phyloP scores from a whole-genome alignment of 2,329 filamentous ascomycete genomes.

The Chaetomium sp. region DNA sequence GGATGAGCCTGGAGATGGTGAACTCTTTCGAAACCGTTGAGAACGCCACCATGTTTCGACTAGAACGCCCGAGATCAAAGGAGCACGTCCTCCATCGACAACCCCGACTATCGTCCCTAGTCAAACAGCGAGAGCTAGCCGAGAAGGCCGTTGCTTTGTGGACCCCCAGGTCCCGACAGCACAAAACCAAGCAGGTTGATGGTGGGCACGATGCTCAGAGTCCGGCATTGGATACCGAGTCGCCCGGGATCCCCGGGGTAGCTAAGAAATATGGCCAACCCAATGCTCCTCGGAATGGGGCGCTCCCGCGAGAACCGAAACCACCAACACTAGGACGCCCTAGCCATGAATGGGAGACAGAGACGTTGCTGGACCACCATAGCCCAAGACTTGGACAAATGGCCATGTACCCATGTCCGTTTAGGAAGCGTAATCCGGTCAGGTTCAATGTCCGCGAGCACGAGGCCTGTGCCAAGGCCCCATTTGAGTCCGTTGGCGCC shows the following conservation, averaged over 20 bases:
- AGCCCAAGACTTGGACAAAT: neutral
- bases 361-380: conserved; percentile 5
- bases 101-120: neutral
- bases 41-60: neutral
- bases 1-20: neutral
- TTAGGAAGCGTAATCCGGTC: conserved; percentile 38
- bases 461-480: conserved; percentile 38
- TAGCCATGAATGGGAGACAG: conserved; percentile 13
- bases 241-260: no score
- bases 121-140: neutral
- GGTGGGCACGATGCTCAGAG: neutral
- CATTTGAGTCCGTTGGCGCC: conserved; percentile 37
- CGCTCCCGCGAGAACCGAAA: neutral
- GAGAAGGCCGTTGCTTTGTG: neutral
- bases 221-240: no score
- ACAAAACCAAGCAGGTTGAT: no score
- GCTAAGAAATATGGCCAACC: neutral
- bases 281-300: neutral
- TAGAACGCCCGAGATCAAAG: neutral
- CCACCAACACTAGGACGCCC: neutral
- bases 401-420: conserved; percentile 32
- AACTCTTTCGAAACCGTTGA: neutral
- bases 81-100: neutral
- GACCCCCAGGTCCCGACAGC: neutral
- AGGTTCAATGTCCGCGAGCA: conserved; percentile 42